A percentile compares a stretch with the other conserved stretches of the same genome.
These are phyloP conservation scores for Colletotrichum liaoningense DNA, from an alignment of 2,329 filamentous ascomycete genomes.

Conservation along the genomic window DNA sequence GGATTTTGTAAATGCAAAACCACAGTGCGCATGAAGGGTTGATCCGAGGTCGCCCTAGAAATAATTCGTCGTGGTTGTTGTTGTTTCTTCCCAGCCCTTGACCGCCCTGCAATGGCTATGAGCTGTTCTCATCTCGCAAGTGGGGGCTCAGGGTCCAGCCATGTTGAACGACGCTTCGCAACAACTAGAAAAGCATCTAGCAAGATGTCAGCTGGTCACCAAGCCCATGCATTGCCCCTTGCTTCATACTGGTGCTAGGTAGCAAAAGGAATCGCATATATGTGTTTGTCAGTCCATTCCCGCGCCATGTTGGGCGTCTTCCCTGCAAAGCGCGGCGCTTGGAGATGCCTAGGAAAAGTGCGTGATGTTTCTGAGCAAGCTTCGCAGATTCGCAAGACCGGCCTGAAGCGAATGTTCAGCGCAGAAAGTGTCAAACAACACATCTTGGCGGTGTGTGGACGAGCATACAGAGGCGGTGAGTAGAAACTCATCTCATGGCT, in stretches of 20 bases:
- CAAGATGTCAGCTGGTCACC: background rate
- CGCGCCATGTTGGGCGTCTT: background rate
- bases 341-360: background rate
- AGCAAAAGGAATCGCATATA: background rate
- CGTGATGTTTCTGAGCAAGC: background rate
- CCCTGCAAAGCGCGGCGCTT: background rate
- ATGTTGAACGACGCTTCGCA: conserved; percentile 15
- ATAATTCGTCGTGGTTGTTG: too few relatives aligned
- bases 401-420: background rate
- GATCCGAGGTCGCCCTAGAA: too few relatives aligned
- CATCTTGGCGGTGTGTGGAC: background rate
- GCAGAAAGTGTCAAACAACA: background rate
- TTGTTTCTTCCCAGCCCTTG: background rate
- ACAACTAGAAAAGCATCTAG: background rate
- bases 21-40: background rate
- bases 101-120: background rate
- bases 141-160: conserved; percentile 2
- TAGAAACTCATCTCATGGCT: conserved; percentile 1
- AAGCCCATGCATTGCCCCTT: background rate
- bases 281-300: background rate
- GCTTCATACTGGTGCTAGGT: too few relatives aligned
- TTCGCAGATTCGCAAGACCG: background rate
- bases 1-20: background rate
- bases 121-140: background rate
- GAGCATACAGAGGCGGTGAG: conserved; percentile 9